Evolutionary conservation across 2,329 filamentous ascomycete genomes (phyloP), one percentile per base, ranked within the genome.

Genomic region (Ilyonectria sp.): DNA sequence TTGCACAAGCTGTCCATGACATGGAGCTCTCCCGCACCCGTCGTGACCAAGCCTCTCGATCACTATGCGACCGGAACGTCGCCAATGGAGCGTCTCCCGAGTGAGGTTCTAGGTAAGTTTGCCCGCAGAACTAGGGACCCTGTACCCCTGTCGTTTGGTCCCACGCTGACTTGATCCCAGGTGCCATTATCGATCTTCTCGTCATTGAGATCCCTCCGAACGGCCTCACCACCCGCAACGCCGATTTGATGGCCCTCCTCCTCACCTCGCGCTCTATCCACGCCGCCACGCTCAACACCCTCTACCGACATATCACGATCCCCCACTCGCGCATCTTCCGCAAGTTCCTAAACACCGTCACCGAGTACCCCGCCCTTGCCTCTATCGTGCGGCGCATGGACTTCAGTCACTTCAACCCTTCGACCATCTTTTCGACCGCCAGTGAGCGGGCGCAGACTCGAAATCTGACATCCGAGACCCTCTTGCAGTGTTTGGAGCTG

Each of bases 351-450:
- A 85, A 86, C 65, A 93, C 93, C 75, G 85, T 95, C 71, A 83
- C 85, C 52, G 83, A 87, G 65, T 90, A 94, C 77, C 88, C 90
- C 2, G 85, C 90, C 9, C 85, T 95, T 60, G 93, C 93, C 52
- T 91, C 90, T 46, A 90, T 95, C 74, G 92, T 95, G 50, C 90
- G 92, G 65, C 91, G 93, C 57, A 84, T 95, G 52, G 93, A 96
- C 82, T 95, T 96, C 76, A 94, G 92, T 69, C 93, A 95, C 83
- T 95, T 95, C 82, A 95, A 94, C 78, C 93, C 93, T 23, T 90
- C 92, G 61, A 92, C 92, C 62, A 86, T 94, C 70, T 94, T 94
- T 76, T 88, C 89, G 68, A 94, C 92, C 17, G 91, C 90, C 71
- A 90, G 90, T 79, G 92, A 94, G 86, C 91, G 93, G 65, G 87